Conservation (phyloP, 2,329 filamentous ascomycete genomes). For the Sarocladium kiliense region DNA sequence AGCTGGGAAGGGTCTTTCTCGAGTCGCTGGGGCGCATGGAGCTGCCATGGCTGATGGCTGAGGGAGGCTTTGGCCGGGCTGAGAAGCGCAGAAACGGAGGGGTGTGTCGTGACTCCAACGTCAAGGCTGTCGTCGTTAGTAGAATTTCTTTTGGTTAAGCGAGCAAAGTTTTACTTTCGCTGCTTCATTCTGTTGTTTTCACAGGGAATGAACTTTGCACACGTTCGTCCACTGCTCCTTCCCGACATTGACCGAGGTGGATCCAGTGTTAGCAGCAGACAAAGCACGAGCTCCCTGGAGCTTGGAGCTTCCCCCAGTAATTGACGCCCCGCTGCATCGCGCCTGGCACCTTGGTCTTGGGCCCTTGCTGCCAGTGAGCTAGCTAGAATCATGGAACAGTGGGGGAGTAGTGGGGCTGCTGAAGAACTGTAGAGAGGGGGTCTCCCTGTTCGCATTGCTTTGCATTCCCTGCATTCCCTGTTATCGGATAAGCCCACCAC, state of each 20-base stretch:
- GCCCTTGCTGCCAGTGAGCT: not conserved
- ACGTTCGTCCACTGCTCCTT: not conserved
- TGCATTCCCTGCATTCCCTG: conserved; percentile 5
- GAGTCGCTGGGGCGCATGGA: conserved; percentile 1
- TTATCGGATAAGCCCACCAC: conserved; percentile 3
- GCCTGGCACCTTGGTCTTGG: not conserved
- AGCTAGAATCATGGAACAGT: not conserved
- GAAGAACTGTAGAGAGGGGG: not conserved
- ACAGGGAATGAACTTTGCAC: not conserved
- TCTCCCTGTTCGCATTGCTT: conserved; percentile 1
- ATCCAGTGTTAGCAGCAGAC: not conserved
- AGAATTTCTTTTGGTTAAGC: not conserved
- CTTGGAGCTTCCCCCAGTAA: conserved; percentile 1
- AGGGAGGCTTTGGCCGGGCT: not conserved
- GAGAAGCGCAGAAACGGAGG: not conserved
- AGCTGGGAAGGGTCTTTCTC: not conserved
- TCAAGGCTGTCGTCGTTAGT: not conserved
- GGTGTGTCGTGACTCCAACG: not conserved
- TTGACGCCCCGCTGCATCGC: not conserved
- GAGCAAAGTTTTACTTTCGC: too few species aligned
- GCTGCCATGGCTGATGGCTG: not conserved
- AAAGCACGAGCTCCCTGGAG: not conserved
- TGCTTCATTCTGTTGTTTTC: too few species aligned
- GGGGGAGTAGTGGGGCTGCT: not conserved
- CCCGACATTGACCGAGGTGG: conserved; percentile 7